Base-by-base conservation (phyloP, 2,329 filamentous ascomycete species). In the Talaromyces sp. region DNA sequence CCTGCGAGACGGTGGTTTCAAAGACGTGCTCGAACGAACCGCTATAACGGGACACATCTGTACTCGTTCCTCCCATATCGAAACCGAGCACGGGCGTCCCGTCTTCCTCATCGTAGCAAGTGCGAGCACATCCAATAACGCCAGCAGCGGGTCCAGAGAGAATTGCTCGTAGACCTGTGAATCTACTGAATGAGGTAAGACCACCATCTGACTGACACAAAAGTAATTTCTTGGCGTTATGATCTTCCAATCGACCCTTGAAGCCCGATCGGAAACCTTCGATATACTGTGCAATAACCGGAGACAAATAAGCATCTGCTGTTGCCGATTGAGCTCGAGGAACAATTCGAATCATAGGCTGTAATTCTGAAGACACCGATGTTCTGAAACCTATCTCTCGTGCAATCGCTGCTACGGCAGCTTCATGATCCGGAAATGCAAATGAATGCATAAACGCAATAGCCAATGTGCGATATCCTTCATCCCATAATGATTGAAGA, bases 41-140 rank as follows among this genome's bases (percentile, higher is more conserved):
- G 64, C 90, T 91, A 72, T 94, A 97, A 62, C 93, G 84, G 47
- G 91, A 94, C 11, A 97, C 74, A 75, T 97, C 93, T 1, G 93
- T 97, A 67, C 89, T 93, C 0, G 93, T 97, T 10, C 93, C 93
- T 34, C 92, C 92, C 93, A 97, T 97, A 72, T 97, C 93, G 73
- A 97, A 97, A 0, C 93, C 93, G 71, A 97, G 95, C 5, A 97
- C 90, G 0, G 92, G 92, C 1, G 87, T 91, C 71, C 87, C 90
- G 0, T 91, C 94, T 66, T 90, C 82, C 0, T 88, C 84, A 70
- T 97, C 93, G 73, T 94, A 97, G 0, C 89, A 93, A 0, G 93
- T 97, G 36, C 92, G 86, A n/a, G 93, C 92, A 75, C 96, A 96
- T 2, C 93, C 93, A 0, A 97, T 92, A 0, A 97, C 93, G 56